Base-by-base conservation (phyloP, 1,139 yeast species). In the Arxiozyma slooffiae region DNA sequence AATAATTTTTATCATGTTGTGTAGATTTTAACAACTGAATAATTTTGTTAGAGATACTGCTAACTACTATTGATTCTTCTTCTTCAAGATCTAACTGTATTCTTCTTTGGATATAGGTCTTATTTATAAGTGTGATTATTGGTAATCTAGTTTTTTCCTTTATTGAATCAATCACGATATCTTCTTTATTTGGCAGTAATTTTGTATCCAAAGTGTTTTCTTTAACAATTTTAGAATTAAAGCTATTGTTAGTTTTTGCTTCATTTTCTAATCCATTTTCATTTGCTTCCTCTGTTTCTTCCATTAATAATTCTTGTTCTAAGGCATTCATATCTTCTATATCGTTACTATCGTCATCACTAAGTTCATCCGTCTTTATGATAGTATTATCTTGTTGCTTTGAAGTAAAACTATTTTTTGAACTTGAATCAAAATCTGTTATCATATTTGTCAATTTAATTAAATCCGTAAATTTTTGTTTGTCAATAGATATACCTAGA, bases 371-470 rank as follows among this genome's bases (percentile, higher is more conserved):
- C 4, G 54, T 24, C n/a, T 30, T 30, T 30, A 30, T 30, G 2
- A 30, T 30, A 30, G 36, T 30, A 30, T 30, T 30, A 30, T 30
- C 36, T 3, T 30, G 7, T 14, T 30, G 36, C 14, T 30, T 30
- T 11, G 50, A 56, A 38, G 57, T 66, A 4, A 50, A 53, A 17
- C 58, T 61, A 11, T 57, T 62, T 7, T 22, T 16, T 26, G 22
- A 3, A 8, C 62, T 65, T 1, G 57, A 66, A 0, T 62, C 64
- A 20, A 63, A 72, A 20, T 71, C 96, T 0, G 82, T 76, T 44
- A 90, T 77, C 30, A 72, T 68, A 43, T 75, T 73, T 5, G 79
- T 70, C 47, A 84, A 66, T 21, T 74, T 73, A 26, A 78, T 58
- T 50, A 86, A 69, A 39, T 76, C 77, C 50, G 80, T 75, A 62